Percentiles rank a stretch among this genome's conserved stretches.
These are phyloP conservation scores for Citrullus colocynthis DNA, from an alignment of 306 rosid genomes.

Conservation along the genomic window DNA sequence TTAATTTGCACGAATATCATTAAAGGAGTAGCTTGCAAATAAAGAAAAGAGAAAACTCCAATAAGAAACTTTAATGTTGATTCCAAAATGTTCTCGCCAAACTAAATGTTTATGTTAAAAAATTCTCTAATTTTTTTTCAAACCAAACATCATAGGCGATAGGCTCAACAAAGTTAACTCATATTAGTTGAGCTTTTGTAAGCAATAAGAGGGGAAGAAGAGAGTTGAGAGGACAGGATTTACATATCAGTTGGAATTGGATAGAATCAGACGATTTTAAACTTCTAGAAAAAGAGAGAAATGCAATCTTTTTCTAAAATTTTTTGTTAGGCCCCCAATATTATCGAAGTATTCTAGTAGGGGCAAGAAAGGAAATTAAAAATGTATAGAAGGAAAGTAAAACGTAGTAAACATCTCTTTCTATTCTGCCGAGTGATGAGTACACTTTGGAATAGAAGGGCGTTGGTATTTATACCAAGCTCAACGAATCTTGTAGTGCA, in stretches of 20 bases:
- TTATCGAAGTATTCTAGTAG: no score
- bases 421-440: neutral
- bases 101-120: neutral
- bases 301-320: neutral
- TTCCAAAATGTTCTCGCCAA: neutral
- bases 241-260: neutral
- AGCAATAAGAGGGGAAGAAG: neutral
- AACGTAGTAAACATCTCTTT: neutral
- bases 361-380: no score
- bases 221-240: neutral
- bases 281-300: neutral
- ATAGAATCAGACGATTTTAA: neutral
- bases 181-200: no score
- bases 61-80: neutral
- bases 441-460: neutral
- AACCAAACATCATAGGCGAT: neutral
- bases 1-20: neutral
- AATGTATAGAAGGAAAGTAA: neutral
- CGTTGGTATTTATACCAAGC: neutral
- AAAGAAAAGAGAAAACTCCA: no score
- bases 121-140: neutral
- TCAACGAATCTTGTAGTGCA: neutral
- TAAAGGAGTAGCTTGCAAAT: neutral
- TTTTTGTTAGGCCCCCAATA: no score
- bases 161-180: neutral